Conservation (phyloP, 495 filamentous ascomycete species). For the Aspergillus funiculosus region DNA sequence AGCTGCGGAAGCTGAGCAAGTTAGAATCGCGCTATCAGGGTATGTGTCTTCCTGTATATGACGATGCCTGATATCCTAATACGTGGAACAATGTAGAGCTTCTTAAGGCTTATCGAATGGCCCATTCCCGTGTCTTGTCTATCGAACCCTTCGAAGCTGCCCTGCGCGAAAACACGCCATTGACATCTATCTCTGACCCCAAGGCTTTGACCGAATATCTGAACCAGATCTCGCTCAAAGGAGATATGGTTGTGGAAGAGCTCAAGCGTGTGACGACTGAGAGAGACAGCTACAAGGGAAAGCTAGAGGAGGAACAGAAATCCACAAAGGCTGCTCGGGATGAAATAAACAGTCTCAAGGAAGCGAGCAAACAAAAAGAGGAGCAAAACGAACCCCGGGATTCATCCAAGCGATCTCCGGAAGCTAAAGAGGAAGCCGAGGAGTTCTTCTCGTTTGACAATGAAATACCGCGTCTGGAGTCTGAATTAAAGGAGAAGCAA, state of each 20-base stretch:
- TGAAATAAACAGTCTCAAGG: constrained; percentile 47
- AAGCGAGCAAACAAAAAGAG: constrained; percentile 23
- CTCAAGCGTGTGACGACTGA: constrained; percentile 81
- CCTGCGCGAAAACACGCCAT: constrained; percentile 82
- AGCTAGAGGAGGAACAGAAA: constrained; percentile 63
- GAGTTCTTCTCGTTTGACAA: constrained; percentile 88
- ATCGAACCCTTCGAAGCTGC: constrained; percentile 92
- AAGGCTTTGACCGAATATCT: constrained; percentile 85
- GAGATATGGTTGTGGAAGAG: constrained; percentile 87
- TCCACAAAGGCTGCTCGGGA: constrained; percentile 52
- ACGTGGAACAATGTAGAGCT: constrained; percentile 53
- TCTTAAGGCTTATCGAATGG: constrained; percentile 81
- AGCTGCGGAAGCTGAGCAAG: constrained; percentile 71
- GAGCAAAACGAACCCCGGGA: constrained; percentile 19
- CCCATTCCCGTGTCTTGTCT: constrained; percentile 72
- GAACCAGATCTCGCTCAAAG: constrained; percentile 78
- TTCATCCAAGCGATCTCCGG: constrained; percentile 3
- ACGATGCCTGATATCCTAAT: not conserved
- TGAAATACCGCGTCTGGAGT: constrained; percentile 62
- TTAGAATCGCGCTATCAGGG: constrained; percentile 82
- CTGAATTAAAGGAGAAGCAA: constrained; percentile 55
- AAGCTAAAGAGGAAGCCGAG: constrained; percentile 48
- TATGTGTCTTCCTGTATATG: constrained; percentile 32
- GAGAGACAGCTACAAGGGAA: constrained; percentile 72
- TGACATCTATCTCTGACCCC: constrained; percentile 82